Evolutionary conservation across 208 protist genomes (phyloP), one percentile per base, ranked within the genome.

Genomic region (Acanthamoeba culbertsoni): DNA sequence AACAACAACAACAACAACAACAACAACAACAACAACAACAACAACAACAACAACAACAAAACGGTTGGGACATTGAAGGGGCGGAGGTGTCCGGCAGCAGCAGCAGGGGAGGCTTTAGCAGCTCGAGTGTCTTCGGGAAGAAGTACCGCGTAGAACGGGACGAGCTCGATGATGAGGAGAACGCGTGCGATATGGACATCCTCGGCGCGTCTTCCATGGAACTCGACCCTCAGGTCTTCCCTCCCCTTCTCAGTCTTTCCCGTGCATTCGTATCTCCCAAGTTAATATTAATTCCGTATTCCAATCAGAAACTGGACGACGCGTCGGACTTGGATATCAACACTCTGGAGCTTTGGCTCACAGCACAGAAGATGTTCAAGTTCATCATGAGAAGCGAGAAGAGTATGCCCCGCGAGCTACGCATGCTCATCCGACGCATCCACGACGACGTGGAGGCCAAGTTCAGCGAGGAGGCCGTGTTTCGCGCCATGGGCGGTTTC

Each of bases 301-400:
- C n/a, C n/a, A n/a, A n/a, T n/a, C 26, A 82, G 71, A 82, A 53
- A 53, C 45, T 82, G n/a, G 71, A 82, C 71, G 71, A 82, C 2
- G 71, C 71, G 28, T 48, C 71, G 42, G 71, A 82, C 42, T 42
- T 82, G 45, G 71, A 82, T 43, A 82, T 89, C 79, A 89, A 89
- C 79, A 89, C 79, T 7, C 55, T 89, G 42, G 51, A 89, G 79
- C 55, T 89, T 4, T 89, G 79, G 79, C 55, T 89, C 23, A 65
- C 55, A 12, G 79, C 53, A 1, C 79, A 89, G 51, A 89, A 89
- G 51, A 59, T 89, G 51, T 42, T 89, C 79, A 68, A 59, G 46
- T 51, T 89, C 51, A 89, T 89, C 40, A 42, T 89, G 46, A 18
- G 46, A 18, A 68, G 51, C 28, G 55, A 65, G 37, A 57, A 65